Base-by-base conservation (phyloP, 352 stramenopile species). In the Globisporangium cederbergense region DNA sequence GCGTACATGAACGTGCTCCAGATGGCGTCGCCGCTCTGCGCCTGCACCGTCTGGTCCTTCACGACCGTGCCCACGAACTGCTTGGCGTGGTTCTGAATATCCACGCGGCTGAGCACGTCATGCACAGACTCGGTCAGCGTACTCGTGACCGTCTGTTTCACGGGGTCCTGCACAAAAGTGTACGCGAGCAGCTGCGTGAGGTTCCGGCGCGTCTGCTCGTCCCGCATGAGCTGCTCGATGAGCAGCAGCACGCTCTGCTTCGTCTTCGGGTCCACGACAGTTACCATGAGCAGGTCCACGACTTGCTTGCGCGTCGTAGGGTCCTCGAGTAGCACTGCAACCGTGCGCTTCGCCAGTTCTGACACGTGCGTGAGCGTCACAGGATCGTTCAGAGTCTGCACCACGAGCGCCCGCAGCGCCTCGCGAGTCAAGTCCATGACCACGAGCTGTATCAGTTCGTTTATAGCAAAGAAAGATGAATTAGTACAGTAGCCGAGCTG, bases 1-100 rank as follows among this genome's bases (percentile, higher is more conserved):
- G 84, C 86, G 66, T 95, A 95, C 71, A 88, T 83, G 56, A 95
- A 72, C 1, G 83, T 92, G 46, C 83, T 77, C 86, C 84, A 93
- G 46, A 93, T 88, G 13, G 86, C 83, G 30, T 95, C 80, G 43
- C 83, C 83, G 45, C 86, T 80, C 64, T 93, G 83, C 11, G 79
- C 81, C 57, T 93, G 84, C 32, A 95, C 83, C 0, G 84, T 95
- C 52, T 91, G 81, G 66, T 95, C 86, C 25, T 74, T 75, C n/a
- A 95, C 79, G n/a, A 95, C 83, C 3, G 71, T 73, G 43, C 82
- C 79, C 9, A 95, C 79, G 60, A 95, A 95, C 61, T 90, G 80
- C 59, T 95, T 95, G 65, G 86, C 83, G 67, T 95, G 86, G 58
- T 88, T 78, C 61, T 93, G 81, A 61, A 93, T 75, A 52, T 95